Evolutionary conservation across 345 rosid species (phyloP).

Genomic region (Gossypium ekmanianum): DNA sequence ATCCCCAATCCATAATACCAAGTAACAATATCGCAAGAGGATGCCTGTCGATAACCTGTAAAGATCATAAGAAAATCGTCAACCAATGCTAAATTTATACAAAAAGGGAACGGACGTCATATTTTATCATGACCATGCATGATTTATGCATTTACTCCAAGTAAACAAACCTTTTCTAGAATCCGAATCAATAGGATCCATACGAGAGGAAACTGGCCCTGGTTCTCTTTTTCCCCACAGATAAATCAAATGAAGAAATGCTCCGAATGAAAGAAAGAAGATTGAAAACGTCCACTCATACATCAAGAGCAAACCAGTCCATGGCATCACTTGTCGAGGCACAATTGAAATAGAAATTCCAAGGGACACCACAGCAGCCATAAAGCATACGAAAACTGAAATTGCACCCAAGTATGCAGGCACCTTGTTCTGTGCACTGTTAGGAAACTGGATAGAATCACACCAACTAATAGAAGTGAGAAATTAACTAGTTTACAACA

Average conservation of each 20-base stretch:
- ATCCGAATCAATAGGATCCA: constrained; percentile 51
- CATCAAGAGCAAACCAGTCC: constrained; percentile 82
- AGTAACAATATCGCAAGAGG: constrained; percentile 47
- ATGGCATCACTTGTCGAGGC: constrained; percentile 90
- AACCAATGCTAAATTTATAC: background rate
- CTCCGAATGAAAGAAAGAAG: constrained; percentile 65
- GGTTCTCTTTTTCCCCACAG: constrained; percentile 57
- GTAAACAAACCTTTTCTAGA: constrained; percentile 63
- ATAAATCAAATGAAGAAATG: constrained; percentile 57
- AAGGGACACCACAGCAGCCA: constrained; percentile 47
- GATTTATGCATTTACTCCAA: background rate
- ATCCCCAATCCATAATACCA: constrained; percentile 73
- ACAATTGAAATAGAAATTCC: constrained; percentile 60
- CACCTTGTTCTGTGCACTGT: constrained; percentile 20
- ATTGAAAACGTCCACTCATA: constrained; percentile 82
- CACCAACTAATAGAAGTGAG: background rate
- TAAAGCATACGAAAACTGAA: constrained; percentile 55
- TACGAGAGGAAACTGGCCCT: constrained; percentile 36
- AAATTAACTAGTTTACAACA: background rate
- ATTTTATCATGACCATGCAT: background rate
- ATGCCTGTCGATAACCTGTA: constrained; percentile 69
- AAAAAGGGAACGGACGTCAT: background rate
- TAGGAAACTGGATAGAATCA: constrained; percentile 38
- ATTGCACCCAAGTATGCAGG: constrained; percentile 64
- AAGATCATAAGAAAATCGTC: constrained; percentile 11